Evolutionary conservation across 2,329 filamentous ascomycete genomes (phyloP).

Genomic region (Setomelanomma holmii): DNA sequence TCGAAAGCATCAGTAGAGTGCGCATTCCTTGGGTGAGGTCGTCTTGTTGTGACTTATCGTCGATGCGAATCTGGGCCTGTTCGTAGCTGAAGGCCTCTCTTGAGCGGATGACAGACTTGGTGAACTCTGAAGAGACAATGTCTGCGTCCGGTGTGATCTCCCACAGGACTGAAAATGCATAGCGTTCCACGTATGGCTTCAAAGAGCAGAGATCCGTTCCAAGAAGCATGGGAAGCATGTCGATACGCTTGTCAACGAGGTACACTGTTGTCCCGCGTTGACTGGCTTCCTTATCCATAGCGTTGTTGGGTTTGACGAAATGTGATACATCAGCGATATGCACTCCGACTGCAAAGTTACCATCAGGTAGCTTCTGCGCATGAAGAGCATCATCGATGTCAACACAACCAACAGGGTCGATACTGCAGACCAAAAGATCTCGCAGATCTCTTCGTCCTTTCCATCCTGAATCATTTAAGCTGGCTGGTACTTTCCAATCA

Average conservation of each 20-base stretch:
- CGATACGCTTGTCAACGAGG: slow-evolving; percentile 97
- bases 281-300: slow-evolving; percentile 96
- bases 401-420: slow-evolving; percentile 93
- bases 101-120: slow-evolving; percentile 97
- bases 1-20: slow-evolving; percentile 83
- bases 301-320: slow-evolving; percentile 95
- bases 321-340: slow-evolving; percentile 99
- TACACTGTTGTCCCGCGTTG: slow-evolving; percentile 96
- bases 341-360: slow-evolving; percentile 94
- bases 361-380: slow-evolving; percentile 82
- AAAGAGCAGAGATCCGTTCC: slow-evolving; percentile 96
- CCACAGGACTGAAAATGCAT: slow-evolving; percentile 66
- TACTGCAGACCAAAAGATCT: slow-evolving; percentile 90
- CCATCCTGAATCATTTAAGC: slow-evolving; percentile 84
- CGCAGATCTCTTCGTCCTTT: slow-evolving; percentile 82
- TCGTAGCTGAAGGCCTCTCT: slow-evolving; percentile 98
- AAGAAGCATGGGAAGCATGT: slow-evolving; percentile 97
- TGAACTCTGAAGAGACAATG: slow-evolving; percentile 84
- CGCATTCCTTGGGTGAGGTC: slow-evolving; percentile 91
- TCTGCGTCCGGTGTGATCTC: slow-evolving; percentile 86
- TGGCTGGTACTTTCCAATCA: slow-evolving; percentile 89
- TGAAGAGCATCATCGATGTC: slow-evolving; percentile 98
- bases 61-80: slow-evolving; percentile 90
- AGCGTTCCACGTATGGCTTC: slow-evolving; percentile 93
- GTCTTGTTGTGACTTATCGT: slow-evolving; percentile 85